Evolutionary conservation across 805 yeast genomes (phyloP).

Genomic region (Sungouiozyma ichnusensis): DNA sequence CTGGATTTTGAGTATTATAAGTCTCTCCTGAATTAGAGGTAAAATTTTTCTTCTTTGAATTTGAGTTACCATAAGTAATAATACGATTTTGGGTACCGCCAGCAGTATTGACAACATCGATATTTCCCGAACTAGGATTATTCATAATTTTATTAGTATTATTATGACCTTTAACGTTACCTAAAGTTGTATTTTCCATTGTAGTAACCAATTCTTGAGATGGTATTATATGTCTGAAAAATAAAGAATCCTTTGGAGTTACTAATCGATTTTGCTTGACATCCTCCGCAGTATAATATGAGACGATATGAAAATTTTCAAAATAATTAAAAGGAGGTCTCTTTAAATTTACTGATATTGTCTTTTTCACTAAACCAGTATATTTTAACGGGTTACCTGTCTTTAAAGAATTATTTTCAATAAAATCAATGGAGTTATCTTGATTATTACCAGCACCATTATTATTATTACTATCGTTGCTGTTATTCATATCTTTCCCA

Average conservation of each 20-base stretch:
- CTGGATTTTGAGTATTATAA: not conserved
- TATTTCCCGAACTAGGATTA: slow-evolving; percentile 5
- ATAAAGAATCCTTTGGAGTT: slow-evolving; percentile 46
- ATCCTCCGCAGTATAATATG: slow-evolving; percentile 71
- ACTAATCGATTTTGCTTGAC: slow-evolving; percentile 46
- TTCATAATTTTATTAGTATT: slow-evolving; percentile 5
- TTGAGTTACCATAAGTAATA: not conserved
- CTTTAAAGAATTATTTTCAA: slow-evolving; percentile 2
- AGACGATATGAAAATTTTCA: slow-evolving; percentile 46
- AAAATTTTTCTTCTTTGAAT: slow-evolving; percentile 37
- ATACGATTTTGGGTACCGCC: slow-evolving; percentile 10
- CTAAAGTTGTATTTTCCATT: slow-evolving; percentile 47
- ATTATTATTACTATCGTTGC: slow-evolving; percentile 1
- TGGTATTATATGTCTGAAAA: slow-evolving; percentile 39
- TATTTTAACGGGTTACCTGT: slow-evolving; percentile 12
- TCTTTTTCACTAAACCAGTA: slow-evolving; percentile 70
- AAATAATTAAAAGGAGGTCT: slow-evolving; percentile 30
- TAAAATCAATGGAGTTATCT: not conserved
- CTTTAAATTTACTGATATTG: slow-evolving; percentile 54
- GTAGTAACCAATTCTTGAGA: slow-evolving; percentile 43
- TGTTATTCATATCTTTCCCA: not conserved
- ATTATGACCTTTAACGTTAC: slow-evolving; percentile 34
- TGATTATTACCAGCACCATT: not conserved
- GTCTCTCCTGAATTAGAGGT: slow-evolving; percentile 17
- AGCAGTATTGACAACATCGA: slow-evolving; percentile 10